Base-by-base conservation (phyloP, 352 stramenopile species). In the Pythium dissotocum region DNA sequence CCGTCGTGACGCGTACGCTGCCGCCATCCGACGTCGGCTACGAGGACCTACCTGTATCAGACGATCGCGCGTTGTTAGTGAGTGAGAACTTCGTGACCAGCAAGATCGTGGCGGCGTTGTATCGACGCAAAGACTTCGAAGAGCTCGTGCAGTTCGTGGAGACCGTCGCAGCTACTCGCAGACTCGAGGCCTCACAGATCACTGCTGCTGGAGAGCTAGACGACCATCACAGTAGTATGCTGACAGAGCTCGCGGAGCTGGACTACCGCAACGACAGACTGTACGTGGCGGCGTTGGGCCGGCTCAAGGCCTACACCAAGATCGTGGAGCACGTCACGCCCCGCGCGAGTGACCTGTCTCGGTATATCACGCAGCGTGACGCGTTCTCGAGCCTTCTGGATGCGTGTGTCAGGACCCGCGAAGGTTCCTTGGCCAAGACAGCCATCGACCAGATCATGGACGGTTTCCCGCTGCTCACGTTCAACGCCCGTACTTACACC, bases 261-360 rank as follows among this genome's bases (percentile, higher is more conserved):
- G 53, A 51, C 44, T 6, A 65, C 24, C 26, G 42, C 26, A 44
- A 38, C 13, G 57, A 70, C 14, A 24, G 32, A 10, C 14, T 61
- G 32, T 70, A 70, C 64, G 21, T 70, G 24, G 32, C 33, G 21
- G 26, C 64, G 26, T 35, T 70, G 6, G 57, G 46, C n/a, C 56
- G 38, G 24, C 48, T 65, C 14, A 2, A 35, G 2, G 33, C 21
- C 2, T 12, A 59, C 49, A 38, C 7, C 32, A 65, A 60, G 35
- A 28, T 65, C 6, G 8, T 70, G 6, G 36, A 40, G 56, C 64
- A 38, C 12, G 58, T 32, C 46, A 30, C 58, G 36, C 21, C 53
- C 9, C 48, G 26, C 4, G 33, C 14, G 2, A 42, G 33, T 12
- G 54, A 65, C 21, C 55, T 70, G 21, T 21, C 8, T 7, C 56